phyloP scores from a whole-genome alignment of 2,329 filamentous ascomycete species.

The Cordyceps cateniannulata region DNA sequence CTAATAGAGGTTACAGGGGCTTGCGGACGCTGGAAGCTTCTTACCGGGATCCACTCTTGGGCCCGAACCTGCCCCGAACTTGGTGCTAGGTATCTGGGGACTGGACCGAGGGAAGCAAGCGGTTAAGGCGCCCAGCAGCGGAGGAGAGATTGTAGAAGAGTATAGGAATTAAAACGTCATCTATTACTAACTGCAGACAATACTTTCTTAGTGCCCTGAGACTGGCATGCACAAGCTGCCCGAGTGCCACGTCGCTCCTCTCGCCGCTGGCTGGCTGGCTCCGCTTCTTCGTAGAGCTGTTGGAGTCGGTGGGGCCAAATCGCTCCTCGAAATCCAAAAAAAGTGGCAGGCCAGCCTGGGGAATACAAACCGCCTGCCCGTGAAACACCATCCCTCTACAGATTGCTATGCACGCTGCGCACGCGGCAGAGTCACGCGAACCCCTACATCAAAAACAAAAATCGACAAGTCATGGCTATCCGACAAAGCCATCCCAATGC shows the following conservation, averaged over 20 bases:
- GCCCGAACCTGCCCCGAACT: neutral
- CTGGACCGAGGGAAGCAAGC: neutral
- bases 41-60: neutral
- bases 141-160: neutral
- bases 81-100: neutral
- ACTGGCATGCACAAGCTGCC: neutral
- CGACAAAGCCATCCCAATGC: neutral
- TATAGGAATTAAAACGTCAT: no score
- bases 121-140: neutral
- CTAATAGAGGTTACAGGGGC: neutral
- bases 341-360: neutral
- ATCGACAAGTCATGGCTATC: neutral
- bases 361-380: neutral
- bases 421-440: neutral
- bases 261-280: no score
- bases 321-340: neutral
- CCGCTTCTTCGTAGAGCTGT: no score
- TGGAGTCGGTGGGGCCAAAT: no score
- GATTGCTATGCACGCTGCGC: neutral
- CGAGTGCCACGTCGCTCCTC: no score
- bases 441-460: neutral
- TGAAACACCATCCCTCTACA: neutral
- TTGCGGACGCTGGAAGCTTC: conserved; percentile 1
- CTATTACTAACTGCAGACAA: no score
- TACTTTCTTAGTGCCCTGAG: no score